Evolutionary conservation across 331 rosid species (phyloP).

Genomic region (Acacia concinna): DNA sequence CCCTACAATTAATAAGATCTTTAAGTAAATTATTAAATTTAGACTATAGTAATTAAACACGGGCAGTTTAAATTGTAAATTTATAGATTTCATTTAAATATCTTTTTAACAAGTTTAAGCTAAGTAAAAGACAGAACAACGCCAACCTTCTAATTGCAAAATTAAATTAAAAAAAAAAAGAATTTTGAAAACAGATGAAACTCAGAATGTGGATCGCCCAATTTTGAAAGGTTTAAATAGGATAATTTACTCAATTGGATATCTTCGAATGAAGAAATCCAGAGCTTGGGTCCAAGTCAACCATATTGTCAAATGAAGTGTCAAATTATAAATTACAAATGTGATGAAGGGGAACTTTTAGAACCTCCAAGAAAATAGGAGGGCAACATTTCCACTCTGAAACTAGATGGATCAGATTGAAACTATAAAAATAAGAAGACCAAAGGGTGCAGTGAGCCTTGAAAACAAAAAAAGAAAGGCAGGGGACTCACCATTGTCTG

Average conservation of each 20-base stretch:
- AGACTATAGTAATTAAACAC: not conserved
- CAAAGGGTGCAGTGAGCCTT: no score
- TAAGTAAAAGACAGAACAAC: not conserved
- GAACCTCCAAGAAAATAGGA: not conserved
- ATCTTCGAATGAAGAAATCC: not conserved
- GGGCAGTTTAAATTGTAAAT: not conserved
- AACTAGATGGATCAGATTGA: not conserved
- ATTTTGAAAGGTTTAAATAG: not conserved
- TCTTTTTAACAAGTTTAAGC: not conserved
- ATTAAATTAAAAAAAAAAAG: not conserved
- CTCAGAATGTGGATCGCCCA: not conserved
- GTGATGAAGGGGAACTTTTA: not conserved
- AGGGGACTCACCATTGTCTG: slow-evolving; percentile 20
- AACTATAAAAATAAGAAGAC: not conserved
- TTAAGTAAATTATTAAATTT: not conserved
- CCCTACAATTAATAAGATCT: not conserved
- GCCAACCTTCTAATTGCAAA: not conserved
- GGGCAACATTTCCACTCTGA: not conserved
- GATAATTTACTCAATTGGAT: not conserved
- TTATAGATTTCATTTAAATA: not conserved
- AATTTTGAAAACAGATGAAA: not conserved
- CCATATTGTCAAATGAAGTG: not conserved
- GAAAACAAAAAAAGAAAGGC: not conserved
- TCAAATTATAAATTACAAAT: not conserved
- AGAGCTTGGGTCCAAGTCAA: not conserved